Conservation (phyloP, 192 early-diverging fungal species). For the Dissophora ornata region DNA sequence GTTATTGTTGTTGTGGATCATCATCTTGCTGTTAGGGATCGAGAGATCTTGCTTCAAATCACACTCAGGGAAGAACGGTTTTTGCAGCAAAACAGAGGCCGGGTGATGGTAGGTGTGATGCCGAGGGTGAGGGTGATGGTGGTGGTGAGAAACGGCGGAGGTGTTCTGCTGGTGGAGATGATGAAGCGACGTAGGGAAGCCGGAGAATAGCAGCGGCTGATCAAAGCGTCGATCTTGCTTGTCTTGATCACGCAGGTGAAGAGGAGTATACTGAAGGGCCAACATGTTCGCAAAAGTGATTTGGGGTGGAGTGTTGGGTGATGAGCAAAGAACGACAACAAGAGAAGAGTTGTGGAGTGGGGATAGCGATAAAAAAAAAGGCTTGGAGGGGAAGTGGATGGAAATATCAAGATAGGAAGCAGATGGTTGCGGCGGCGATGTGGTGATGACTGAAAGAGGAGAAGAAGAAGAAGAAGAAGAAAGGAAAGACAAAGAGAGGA, state of each 20-base stretch:
- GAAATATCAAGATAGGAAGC: neutral
- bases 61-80: conserved; percentile 28
- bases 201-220: conserved; percentile 36
- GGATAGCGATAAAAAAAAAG: too few relatives aligned
- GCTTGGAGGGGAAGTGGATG: neutral
- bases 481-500: too few relatives aligned
- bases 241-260: conserved; percentile 51
- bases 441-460: neutral
- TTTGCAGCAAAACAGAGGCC: conserved; percentile 8
- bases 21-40: conserved; percentile 11
- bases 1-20: conserved; percentile 5
- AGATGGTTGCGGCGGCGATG: too few relatives aligned
- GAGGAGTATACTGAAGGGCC: conserved; percentile 49
- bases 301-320: too few relatives aligned
- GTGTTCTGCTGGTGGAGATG: conserved; percentile 7
- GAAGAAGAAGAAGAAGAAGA: conserved; percentile 13
- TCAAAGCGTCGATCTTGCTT: conserved; percentile 49
- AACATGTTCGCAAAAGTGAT: conserved; percentile 15
- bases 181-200: conserved; percentile 1
- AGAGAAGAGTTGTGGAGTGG: neutral
- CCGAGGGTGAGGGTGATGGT: conserved; percentile 42
- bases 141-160: neutral
- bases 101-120: conserved; percentile 43
- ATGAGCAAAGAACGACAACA: too few relatives aligned
- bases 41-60: conserved; percentile 46